phyloP scores from a whole-genome alignment of 768 basidiomycete species.

The Pisolithus microcarpus region DNA sequence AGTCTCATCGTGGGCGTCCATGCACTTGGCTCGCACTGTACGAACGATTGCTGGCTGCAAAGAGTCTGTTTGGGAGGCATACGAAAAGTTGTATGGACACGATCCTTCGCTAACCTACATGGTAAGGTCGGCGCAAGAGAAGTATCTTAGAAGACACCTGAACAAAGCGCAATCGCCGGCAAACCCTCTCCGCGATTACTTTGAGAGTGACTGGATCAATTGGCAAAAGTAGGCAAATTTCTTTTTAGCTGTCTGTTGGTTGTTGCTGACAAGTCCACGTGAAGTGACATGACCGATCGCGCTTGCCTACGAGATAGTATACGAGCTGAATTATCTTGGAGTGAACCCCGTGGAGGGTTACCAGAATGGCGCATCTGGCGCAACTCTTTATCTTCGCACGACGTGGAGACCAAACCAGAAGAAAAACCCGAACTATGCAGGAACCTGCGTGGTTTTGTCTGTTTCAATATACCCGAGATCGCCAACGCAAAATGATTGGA shows the following conservation, averaged over 20 bases:
- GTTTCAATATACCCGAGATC: conserved; percentile 31
- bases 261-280: conserved; percentile 7
- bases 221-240: conserved; percentile 55
- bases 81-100: conserved; percentile 40
- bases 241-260: background rate
- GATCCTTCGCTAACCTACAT: conserved; percentile 32
- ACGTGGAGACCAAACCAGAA: conserved; percentile 11
- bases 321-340: conserved; percentile 43
- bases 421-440: conserved; percentile 30
- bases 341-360: conserved; percentile 38
- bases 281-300: conserved; percentile 71
- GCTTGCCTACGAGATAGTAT: conserved; percentile 52
- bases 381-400: conserved; percentile 15
- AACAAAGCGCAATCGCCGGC: conserved; percentile 14
- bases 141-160: conserved; percentile 19
- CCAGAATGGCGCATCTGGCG: conserved; percentile 54
- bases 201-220: conserved; percentile 58
- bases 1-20: conserved; percentile 43
- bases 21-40: conserved; percentile 61
- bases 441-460: conserved; percentile 48
- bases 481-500: conserved; percentile 5
- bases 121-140: conserved; percentile 30
- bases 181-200: conserved; percentile 45
- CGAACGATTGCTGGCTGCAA: conserved; percentile 56
- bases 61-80: conserved; percentile 62